phyloP scores from a whole-genome alignment of 106 monocot species.

The Alisma plantagoaquatica region DNA sequence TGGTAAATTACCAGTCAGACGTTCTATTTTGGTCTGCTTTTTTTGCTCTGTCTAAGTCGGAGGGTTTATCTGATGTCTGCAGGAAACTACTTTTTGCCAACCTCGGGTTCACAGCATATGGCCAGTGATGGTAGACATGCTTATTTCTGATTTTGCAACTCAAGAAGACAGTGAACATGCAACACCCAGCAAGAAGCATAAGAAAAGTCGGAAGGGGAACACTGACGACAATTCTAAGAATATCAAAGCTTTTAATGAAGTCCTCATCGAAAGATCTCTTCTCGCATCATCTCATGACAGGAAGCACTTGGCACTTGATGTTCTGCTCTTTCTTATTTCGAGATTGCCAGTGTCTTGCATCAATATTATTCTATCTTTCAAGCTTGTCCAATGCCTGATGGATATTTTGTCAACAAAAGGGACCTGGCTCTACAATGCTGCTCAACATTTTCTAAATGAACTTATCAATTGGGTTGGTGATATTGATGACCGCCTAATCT shows the following conservation, averaged over 20 bases:
- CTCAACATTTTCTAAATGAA: constrained; percentile 74
- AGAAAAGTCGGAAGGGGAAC: constrained; percentile 46
- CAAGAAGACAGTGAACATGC: constrained; percentile 21
- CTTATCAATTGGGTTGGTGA: constrained; percentile 42
- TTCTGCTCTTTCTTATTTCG: constrained; percentile 66
- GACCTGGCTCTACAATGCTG: constrained; percentile 70
- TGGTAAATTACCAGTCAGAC: too few relatives aligned
- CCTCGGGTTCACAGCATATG: constrained; percentile 88
- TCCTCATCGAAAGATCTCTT: constrained; percentile 77
- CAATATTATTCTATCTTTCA: constrained; percentile 56
- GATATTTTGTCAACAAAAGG: constrained; percentile 60
- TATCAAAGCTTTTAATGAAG: constrained; percentile 53
- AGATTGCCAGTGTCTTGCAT: constrained; percentile 47
- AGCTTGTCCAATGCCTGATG: constrained; percentile 86
- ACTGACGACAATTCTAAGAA: constrained; percentile 47
- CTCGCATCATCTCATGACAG: constrained; percentile 92
- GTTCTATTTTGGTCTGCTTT: too few relatives aligned
- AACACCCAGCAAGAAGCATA: constrained; percentile 51
- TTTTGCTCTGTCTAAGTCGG: too few relatives aligned
- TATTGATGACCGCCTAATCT: constrained; percentile 46
- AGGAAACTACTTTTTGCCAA: constrained; percentile 90
- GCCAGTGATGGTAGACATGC: constrained; percentile 51
- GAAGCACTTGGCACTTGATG: constrained; percentile 73
- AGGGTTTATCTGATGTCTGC: too few relatives aligned
- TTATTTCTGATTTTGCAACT: constrained; percentile 27